phyloP scores from a whole-genome alignment of 1,139 yeast species.

The Diutina neorugosa region DNA sequence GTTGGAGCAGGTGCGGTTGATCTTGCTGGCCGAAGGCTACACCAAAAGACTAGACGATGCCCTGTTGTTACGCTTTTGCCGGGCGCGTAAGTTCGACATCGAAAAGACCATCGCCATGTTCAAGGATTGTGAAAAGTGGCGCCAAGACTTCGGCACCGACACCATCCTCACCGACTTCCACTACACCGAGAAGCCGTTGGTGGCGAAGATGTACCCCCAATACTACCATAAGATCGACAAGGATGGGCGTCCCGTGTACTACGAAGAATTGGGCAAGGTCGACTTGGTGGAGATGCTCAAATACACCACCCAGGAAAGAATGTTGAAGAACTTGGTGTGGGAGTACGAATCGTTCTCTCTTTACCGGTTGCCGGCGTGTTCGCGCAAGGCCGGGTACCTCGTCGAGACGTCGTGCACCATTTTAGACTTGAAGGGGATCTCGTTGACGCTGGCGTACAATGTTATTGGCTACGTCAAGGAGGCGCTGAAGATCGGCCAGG shows the following conservation, averaged over 20 bases:
- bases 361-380: conserved; percentile 87
- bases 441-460: conserved; percentile 70
- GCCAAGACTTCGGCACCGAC: conserved; percentile 75
- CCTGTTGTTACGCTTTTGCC: conserved; percentile 75
- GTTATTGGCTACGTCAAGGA: conserved; percentile 84
- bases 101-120: conserved; percentile 74
- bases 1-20: conserved; percentile 45
- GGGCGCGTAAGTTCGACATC: conserved; percentile 92
- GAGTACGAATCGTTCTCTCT: conserved; percentile 86
- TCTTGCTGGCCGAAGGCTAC: conserved; percentile 53
- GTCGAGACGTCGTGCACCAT: conserved; percentile 96
- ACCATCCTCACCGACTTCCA: conserved; percentile 79
- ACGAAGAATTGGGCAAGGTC: conserved; percentile 87
- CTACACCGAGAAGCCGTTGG: conserved; percentile 81
- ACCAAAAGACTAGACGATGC: conserved; percentile 76
- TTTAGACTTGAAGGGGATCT: conserved; percentile 88
- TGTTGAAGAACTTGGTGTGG: conserved; percentile 94
- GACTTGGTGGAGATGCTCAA: conserved; percentile 85
- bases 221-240: conserved; percentile 94
- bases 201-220: conserved; percentile 87
- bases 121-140: conserved; percentile 82
- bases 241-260: conserved; percentile 93
- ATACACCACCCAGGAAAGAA: conserved; percentile 89
- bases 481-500: conserved; percentile 90
- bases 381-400: conserved; percentile 65